phyloP scores from a whole-genome alignment of 495 filamentous ascomycete species.

The Penicillium samsonianum region DNA sequence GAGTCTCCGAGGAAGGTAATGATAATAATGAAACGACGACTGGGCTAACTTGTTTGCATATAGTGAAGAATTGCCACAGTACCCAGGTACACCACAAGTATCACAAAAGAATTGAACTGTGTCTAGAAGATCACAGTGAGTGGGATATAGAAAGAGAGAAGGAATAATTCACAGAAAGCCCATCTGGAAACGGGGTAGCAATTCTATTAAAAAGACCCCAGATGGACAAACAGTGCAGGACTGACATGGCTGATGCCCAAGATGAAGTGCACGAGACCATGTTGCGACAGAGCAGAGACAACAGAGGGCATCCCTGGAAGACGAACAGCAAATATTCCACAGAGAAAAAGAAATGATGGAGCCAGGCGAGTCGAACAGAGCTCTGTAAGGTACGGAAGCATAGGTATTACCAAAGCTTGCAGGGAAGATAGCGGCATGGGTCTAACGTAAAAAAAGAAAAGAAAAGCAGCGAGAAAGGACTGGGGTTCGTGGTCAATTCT shows the following conservation, averaged over 20 bases:
- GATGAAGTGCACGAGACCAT: conserved; percentile 34
- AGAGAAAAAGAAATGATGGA: conserved; percentile 26
- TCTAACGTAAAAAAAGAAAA: conserved; percentile 12
- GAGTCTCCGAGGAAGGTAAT: not conserved
- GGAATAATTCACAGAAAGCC: conserved; percentile 2
- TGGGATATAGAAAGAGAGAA: not conserved
- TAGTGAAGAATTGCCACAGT: conserved; percentile 4
- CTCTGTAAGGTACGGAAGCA: conserved; percentile 33
- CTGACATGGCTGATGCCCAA: conserved; percentile 32
- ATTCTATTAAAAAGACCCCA: conserved; percentile 33
- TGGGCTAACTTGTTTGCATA: not conserved
- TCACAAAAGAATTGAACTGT: not conserved
- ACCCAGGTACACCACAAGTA: conserved; percentile 1
- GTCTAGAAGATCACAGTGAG: not conserved
- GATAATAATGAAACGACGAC: not conserved
- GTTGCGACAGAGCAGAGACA: conserved; percentile 27
- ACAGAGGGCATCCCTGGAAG: conserved; percentile 36
- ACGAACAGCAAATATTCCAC: conserved; percentile 34
- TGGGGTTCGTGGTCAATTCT: conserved; percentile 30
- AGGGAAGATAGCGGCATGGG: conserved; percentile 21
- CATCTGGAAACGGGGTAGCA: conserved; percentile 21
- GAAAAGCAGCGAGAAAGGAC: conserved; percentile 22
- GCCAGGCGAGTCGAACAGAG: conserved; percentile 27
- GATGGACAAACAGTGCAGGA: conserved; percentile 24
- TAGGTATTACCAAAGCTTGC: conserved; percentile 26